Evolutionary conservation across 768 basidiomycete species (phyloP).

Genomic region (Arthromyces matolae): DNA sequence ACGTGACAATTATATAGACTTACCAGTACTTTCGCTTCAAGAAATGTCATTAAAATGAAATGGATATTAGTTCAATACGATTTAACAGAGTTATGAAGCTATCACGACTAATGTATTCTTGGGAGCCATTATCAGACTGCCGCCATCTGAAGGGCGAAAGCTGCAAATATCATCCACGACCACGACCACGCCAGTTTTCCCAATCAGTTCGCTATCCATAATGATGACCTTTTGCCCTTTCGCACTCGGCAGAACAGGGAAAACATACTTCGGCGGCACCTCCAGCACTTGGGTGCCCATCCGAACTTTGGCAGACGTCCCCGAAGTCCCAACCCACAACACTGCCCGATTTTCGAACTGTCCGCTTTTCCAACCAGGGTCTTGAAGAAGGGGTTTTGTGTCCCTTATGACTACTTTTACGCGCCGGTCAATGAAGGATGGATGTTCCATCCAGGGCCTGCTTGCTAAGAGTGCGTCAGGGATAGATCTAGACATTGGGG

Average conservation of each 20-base stretch:
- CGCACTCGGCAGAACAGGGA: background rate
- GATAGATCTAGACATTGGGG: background rate
- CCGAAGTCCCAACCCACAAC: constrained; percentile 1
- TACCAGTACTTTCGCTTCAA: no score
- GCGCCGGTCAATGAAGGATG: background rate
- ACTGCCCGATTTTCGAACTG: background rate
- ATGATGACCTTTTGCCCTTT: constrained; percentile 4
- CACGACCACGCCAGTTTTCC: background rate
- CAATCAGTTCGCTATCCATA: background rate
- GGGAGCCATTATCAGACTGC: background rate
- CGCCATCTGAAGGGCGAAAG: background rate
- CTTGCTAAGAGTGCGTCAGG: background rate
- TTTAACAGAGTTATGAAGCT: no score
- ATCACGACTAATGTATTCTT: background rate
- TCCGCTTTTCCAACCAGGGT: constrained; percentile 6
- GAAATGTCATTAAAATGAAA: no score
- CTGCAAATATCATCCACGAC: background rate
- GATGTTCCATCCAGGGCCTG: constrained; percentile 3
- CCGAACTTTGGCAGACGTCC: background rate
- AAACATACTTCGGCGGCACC: constrained; percentile 2
- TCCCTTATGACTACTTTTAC: background rate
- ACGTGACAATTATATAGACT: no score
- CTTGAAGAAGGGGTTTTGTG: background rate
- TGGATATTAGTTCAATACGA: background rate
- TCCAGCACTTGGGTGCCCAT: background rate